Base-by-base conservation (phyloP, 164 flowering plant species). In the Brasenia schreberi region DNA sequence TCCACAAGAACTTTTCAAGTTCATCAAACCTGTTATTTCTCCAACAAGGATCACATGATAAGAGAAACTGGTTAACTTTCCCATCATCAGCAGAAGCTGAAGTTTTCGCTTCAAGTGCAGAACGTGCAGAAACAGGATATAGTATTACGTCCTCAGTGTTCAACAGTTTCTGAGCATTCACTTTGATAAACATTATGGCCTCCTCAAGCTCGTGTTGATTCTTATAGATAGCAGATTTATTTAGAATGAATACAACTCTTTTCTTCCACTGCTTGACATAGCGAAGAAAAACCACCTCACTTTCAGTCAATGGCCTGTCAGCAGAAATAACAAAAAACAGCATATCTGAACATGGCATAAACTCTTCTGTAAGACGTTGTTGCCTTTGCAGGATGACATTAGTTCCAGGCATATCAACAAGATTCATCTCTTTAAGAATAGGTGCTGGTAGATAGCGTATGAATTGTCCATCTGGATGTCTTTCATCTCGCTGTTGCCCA, bases 351-450 rank as follows among this genome's bases (percentile, higher is more conserved):
- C 98, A 90, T 18, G 98, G 98, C 67, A 90, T 87, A 84, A 93
- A 93, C 77, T 93, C 98, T 80, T 90, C 98, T 5, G 96, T 93
- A 18, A 93, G 87, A 33, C 95, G 94, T 70, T 93, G 96, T 73
- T 93, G 98, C 79, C 97, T 80, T 77, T 89, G 92, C 19, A 93
- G 96, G 77, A 93, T 90, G 69, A 90, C 97, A 86, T 93, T 93
- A 43, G 96, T 93, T 75, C 98, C 98, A 39, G 98, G 98, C 16
- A 97, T 93, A 76, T 93, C 98, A 68, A 90, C 98, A 74, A 93
- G 82, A 67, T 74, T 85, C 89, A 93, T 87, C 68, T 94, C 82
- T 76, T 79, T 84, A 43, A 94, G 93, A 78, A 94, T 79, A 59
- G 89, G 86, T 67, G 97, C 87, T 72, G 97, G 89, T 71, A 90